Base-by-base conservation (phyloP, 345 rosid genomes). In the Chamaenerion angustifolium region DNA sequence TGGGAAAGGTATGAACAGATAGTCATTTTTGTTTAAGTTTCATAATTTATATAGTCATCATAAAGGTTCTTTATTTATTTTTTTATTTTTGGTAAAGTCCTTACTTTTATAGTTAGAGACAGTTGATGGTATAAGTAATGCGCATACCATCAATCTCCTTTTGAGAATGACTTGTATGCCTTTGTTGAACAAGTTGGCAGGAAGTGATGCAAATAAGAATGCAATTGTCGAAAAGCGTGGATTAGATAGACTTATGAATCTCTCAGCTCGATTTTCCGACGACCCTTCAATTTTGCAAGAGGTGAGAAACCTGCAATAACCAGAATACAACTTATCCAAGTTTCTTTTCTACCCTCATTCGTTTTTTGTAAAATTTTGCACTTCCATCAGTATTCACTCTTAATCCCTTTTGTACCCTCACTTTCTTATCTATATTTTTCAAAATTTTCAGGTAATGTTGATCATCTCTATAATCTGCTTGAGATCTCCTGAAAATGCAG, bases 131-230 rank as follows among this genome's bases (percentile, higher is more conserved):
- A 47, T 47, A 18, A 10, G 18, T 23, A 31, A 31, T 31, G 7
- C 37, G 6, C 37, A 31, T 31, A 31, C 37, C 37, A 8, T 7
- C 5, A 31, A 31, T 31, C 10, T 8, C 10, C 59, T 6, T 48
- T 43, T 45, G 55, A 27, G 44, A 44, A 9, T 47, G 57, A 27
- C 50, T 56, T 19, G 37, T 60, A 59, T 62, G 16, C 46, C 37
- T 57, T 76, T 42, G 31, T 16, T 44, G 25, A 13, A 52, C 64
- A 57, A 90, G 95, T 67, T 90, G 83, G 98, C 92, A 64, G 95
- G 98, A 68, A 83, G 94, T 56, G 98, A 90, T 55, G 68, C 86
- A 42, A 86, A 86, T 67, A 92, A 87, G 77, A 78, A 71, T 51
- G 67, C 74, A 44, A 76, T 92, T 56, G 76, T 92, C 40, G 88